Conservation (phyloP, 2,329 filamentous ascomycete genomes). For the Mariannaea sp. region DNA sequence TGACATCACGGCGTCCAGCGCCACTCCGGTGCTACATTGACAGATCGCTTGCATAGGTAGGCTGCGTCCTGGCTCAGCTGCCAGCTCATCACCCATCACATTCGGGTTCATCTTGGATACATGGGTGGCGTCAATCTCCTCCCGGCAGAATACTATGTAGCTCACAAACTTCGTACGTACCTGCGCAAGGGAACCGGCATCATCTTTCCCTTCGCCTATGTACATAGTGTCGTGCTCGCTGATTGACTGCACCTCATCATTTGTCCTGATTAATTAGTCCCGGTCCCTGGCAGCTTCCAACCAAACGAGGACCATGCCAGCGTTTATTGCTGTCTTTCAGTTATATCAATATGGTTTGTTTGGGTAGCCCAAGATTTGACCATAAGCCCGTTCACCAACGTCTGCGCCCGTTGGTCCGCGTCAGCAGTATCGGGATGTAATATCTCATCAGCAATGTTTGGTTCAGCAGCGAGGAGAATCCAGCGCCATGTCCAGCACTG, state of each 20-base stretch:
- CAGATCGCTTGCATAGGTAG: not conserved
- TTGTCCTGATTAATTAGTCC: not conserved
- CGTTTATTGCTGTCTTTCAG: too few species aligned
- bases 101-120: not conserved
- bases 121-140: not conserved
- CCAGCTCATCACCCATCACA: slow-evolving; percentile 11
- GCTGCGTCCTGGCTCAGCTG: slow-evolving; percentile 3
- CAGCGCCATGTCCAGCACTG: not conserved
- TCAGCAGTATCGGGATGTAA: too few species aligned
- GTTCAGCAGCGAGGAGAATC: not conserved
- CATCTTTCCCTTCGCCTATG: slow-evolving; percentile 13
- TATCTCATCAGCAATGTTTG: too few species aligned
- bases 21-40: not conserved
- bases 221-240: too few species aligned
- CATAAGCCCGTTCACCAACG: too few species aligned
- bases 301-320: slow-evolving; percentile 24
- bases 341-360: too few species aligned
- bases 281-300: not conserved
- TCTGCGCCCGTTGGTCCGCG: too few species aligned
- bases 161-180: too few species aligned
- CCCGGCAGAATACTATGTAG: too few species aligned
- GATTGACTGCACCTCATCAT: not conserved
- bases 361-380: too few species aligned
- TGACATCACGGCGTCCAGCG: not conserved
- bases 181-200: not conserved